phyloP scores from a whole-genome alignment of 441 rosid genomes.

The Dalechampia spathulata region DNA sequence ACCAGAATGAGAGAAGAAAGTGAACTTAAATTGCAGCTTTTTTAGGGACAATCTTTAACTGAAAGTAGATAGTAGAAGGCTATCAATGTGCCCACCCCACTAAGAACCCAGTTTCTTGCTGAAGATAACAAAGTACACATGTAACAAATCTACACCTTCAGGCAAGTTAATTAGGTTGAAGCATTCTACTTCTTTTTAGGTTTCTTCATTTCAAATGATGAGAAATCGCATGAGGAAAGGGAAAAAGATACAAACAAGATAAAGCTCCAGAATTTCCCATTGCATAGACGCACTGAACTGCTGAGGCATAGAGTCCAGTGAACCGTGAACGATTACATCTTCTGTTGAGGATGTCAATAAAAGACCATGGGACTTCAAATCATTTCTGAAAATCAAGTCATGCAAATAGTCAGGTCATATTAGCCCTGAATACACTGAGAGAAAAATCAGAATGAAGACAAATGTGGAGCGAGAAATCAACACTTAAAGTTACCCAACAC shows the following conservation, averaged over 20 bases:
- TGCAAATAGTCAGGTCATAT: neutral
- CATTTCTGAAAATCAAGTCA: conserved; percentile 26
- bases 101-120: too few species aligned
- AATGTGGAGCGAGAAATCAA: neutral
- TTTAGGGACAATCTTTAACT: too few species aligned
- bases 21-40: too few species aligned
- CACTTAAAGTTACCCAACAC: conserved; percentile 33
- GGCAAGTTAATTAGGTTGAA: too few species aligned
- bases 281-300: conserved; percentile 44
- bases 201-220: conserved; percentile 2
- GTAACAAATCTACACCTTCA: too few species aligned
- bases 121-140: too few species aligned
- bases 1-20: too few species aligned
- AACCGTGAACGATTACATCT: conserved; percentile 42
- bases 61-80: too few species aligned
- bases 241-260: conserved; percentile 64
- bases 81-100: too few species aligned
- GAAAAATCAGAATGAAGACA: neutral
- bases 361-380: conserved; percentile 43
- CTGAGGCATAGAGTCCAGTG: conserved; percentile 31
- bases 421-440: neutral
- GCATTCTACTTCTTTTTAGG: neutral
- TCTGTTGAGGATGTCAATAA: conserved; percentile 60
- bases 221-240: conserved; percentile 5
- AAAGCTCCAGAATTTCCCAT: conserved; percentile 91